Conservation (phyloP, 2,329 filamentous ascomycete genomes). For the Talaromyces pinophilus region DNA sequence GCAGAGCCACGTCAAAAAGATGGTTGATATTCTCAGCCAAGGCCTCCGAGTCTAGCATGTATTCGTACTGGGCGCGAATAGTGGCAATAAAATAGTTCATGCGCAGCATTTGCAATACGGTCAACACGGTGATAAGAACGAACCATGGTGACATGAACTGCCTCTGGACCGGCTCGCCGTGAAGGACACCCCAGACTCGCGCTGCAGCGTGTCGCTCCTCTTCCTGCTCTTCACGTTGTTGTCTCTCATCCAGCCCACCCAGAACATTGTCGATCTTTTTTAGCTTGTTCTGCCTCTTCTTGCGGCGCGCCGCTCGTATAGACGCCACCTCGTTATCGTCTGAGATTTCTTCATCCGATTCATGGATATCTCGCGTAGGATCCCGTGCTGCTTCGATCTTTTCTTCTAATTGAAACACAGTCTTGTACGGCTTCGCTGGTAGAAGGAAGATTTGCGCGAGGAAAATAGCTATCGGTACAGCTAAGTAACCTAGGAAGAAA, state of each 20-base stretch:
- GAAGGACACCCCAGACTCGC: constrained; percentile 83
- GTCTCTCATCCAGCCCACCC: constrained; percentile 61
- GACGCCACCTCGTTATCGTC: constrained; percentile 50
- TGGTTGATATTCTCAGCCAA: constrained; percentile 71
- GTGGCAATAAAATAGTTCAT: constrained; percentile 92
- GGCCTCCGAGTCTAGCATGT: constrained; percentile 64
- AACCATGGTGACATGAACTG: constrained; percentile 85
- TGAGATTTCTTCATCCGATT: constrained; percentile 55
- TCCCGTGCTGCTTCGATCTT: constrained; percentile 59
- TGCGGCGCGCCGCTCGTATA: constrained; percentile 57
- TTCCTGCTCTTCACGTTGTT: constrained; percentile 62
- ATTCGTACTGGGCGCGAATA: constrained; percentile 76
- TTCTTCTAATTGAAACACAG: constrained; percentile 72
- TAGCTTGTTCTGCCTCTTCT: constrained; percentile 62
- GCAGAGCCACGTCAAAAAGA: constrained; percentile 81
- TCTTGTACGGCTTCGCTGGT: constrained; percentile 73
- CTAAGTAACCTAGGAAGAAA: constrained; percentile 73
- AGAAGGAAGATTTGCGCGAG: constrained; percentile 67
- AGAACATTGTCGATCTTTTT: constrained; percentile 71
- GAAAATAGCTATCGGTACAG: constrained; percentile 67
- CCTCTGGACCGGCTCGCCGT: constrained; percentile 66
- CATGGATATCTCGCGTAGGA: constrained; percentile 44
- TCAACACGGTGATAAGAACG: constrained; percentile 76
- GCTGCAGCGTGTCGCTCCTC: constrained; percentile 69
- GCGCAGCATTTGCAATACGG: constrained; percentile 69